Evolutionary conservation across 306 rosid species (phyloP).

Genomic region (Malus sieversii): DNA sequence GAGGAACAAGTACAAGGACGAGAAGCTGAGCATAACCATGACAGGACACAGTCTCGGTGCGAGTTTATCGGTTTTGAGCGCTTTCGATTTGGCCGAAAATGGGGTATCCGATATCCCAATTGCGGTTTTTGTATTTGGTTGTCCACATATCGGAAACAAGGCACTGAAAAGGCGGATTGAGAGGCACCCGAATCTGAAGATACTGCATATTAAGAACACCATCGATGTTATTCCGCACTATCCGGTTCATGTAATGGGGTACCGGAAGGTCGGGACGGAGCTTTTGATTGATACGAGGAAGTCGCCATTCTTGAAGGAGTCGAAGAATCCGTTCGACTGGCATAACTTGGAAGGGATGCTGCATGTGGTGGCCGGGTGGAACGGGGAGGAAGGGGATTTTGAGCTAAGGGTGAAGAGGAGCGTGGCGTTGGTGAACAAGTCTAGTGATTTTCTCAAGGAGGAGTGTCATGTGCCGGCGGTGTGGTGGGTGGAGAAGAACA

Average conservation of each 20-base stretch:
- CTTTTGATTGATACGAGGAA: constrained; percentile 45
- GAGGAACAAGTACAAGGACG: constrained; percentile 27
- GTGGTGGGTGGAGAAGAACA: constrained; percentile 74
- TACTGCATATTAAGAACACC: constrained; percentile 40
- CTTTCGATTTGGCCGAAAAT: constrained; percentile 54
- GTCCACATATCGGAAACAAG: constrained; percentile 23
- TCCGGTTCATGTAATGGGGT: constrained; percentile 40
- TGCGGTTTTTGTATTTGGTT: constrained; percentile 42
- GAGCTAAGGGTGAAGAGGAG: constrained; percentile 60
- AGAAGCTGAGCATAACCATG: constrained; percentile 38
- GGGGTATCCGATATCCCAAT: constrained; percentile 34
- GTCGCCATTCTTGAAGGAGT: constrained; percentile 44
- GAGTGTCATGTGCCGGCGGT: constrained; percentile 27
- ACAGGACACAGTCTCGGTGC: constrained; percentile 68
- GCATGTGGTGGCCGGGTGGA: constrained; percentile 79
- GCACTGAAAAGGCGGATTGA: not conserved
- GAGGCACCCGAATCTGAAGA: constrained; percentile 14
- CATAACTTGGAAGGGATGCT: constrained; percentile 66
- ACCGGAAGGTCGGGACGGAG: constrained; percentile 31
- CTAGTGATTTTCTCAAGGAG: constrained; percentile 18
- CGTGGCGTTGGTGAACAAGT: constrained; percentile 62
- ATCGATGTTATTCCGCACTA: constrained; percentile 39
- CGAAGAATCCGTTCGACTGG: constrained; percentile 48
- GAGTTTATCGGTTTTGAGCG: constrained; percentile 34
- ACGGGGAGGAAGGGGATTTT: constrained; percentile 35